A percentile compares a stretch with the other conserved stretches of the same genome.
phyloP scores from a whole-genome alignment of 768 basidiomycete species.

The Strobilomyces dryophilus region DNA sequence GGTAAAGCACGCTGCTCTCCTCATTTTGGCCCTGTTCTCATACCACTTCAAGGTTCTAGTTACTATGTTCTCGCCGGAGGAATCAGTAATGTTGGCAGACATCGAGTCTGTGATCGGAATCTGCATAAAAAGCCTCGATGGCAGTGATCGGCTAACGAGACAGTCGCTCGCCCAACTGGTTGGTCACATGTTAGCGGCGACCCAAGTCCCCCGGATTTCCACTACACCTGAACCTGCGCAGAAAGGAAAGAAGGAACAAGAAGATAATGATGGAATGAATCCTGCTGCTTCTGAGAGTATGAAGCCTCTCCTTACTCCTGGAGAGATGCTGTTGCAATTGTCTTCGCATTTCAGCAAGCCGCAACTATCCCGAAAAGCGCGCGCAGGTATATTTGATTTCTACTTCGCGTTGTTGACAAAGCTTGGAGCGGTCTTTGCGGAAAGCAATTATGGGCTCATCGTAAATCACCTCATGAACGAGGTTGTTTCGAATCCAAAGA shows the following conservation, averaged over 20 bases:
- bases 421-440: slow-evolving; percentile 76
- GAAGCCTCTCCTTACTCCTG: slow-evolving; percentile 65
- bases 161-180: slow-evolving; percentile 73
- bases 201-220: slow-evolving; percentile 63
- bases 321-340: slow-evolving; percentile 80
- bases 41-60: slow-evolving; percentile 42
- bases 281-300: slow-evolving; percentile 47
- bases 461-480: slow-evolving; percentile 76
- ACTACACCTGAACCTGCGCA: slow-evolving; percentile 44
- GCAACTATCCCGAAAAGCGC: slow-evolving; percentile 59
- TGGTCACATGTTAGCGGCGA: slow-evolving; percentile 79
- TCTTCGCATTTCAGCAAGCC: slow-evolving; percentile 79
- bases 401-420: slow-evolving; percentile 73
- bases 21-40: slow-evolving; percentile 13
- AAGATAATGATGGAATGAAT: slow-evolving; percentile 53
- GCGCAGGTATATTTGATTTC: slow-evolving; percentile 86
- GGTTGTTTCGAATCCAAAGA: slow-evolving; percentile 60
- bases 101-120: slow-evolving; percentile 70
- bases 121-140: slow-evolving; percentile 74
- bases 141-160: slow-evolving; percentile 79
- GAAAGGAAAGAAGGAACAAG: slow-evolving; percentile 61
- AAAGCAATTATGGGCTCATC: slow-evolving; percentile 77
- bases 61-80: slow-evolving; percentile 55
- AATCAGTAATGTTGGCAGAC: slow-evolving; percentile 58
- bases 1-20: slow-evolving; percentile 37